Evolutionary conservation across 2,329 filamentous ascomycete genomes (phyloP).

Genomic region (Microsporum audouinii): DNA sequence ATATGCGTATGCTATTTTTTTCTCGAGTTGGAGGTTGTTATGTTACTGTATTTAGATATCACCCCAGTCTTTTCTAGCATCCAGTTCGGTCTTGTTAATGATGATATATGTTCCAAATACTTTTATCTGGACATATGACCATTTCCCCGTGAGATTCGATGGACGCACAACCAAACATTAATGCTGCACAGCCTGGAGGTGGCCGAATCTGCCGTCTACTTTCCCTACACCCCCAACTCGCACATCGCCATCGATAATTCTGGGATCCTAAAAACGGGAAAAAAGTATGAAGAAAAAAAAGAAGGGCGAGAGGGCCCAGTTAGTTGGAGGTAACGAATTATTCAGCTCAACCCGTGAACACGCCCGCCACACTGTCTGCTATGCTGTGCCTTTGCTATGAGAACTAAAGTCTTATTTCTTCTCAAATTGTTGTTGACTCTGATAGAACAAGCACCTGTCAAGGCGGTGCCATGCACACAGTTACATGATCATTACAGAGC

Average conservation of each 20-base stretch:
- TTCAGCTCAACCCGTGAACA: too few species aligned
- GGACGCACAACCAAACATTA: too few species aligned
- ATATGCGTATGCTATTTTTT: not conserved
- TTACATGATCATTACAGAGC: not conserved
- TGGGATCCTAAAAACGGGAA: too few species aligned
- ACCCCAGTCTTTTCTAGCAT: not conserved
- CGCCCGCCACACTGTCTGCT: not conserved
- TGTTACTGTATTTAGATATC: not conserved
- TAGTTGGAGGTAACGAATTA: too few species aligned
- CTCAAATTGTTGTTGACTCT: not conserved
- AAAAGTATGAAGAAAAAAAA: too few species aligned
- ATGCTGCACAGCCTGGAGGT: too few species aligned
- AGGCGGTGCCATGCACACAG: not conserved
- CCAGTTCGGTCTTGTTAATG: not conserved
- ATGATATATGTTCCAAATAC: not conserved
- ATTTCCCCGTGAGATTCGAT: too few species aligned
- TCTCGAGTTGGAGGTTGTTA: not conserved
- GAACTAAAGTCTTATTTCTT: not conserved
- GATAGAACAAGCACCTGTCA: not conserved
- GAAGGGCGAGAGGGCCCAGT: too few species aligned
- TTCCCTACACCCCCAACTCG: too few species aligned
- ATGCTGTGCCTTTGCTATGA: not conserved
- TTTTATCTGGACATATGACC: not conserved
- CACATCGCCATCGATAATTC: too few species aligned
- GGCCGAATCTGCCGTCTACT: too few species aligned